Evolutionary conservation across 352 stramenopile species (phyloP), one percentile per base, ranked within the genome.

Genomic region (Thalassiosira mediterranea): DNA sequence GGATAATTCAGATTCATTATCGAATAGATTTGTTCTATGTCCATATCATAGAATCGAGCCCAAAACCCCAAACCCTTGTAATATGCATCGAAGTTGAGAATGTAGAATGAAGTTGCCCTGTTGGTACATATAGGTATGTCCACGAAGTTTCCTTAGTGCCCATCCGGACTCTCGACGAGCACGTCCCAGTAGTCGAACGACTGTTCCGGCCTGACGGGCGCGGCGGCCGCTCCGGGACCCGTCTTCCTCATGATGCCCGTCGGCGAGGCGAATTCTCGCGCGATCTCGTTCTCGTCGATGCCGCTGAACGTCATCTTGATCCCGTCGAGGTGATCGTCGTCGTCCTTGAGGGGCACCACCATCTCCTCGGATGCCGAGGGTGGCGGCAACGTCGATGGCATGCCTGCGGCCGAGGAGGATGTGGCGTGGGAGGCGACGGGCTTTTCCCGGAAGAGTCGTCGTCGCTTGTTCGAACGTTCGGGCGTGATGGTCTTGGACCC

Each of bases 181-280:
- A 32, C 65, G 60, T 81, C 72, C 72, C 72, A 81, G 54, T 76
- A 81, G 59, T 81, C 72, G 60, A 81, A 72, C 15, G 64, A 66
- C 42, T 46, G 57, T 54, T 53, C 51, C 23, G 25, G 57, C 40
- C 19, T 28, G 31, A 4, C 13, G 8, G n/a, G 34, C 37, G 13
- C 25, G n/a, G 37, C 47, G 31, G 11, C n/a, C 37, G 37, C 17
- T 40, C 8, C 28, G 15, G 31, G 10, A 70, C 10, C 32, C 40
- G 5, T 26, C 54, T 11, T 21, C 10, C 19, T 25, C 10, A 44
- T 57, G 15, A 23, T 28, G 28, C 13, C n/a, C 13, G 4, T 21
- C 17, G 23, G 10, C n/a, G n/a, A n/a, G n/a, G n/a, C n/a, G n/a
- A 80, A 75, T 47, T 80, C 72, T 37, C 47, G 57, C 2, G 63